A percentile compares a stretch with the other conserved stretches of the same genome.
Conservation (phyloP, 2,329 filamentous ascomycete species). For the Penicillium freii region DNA sequence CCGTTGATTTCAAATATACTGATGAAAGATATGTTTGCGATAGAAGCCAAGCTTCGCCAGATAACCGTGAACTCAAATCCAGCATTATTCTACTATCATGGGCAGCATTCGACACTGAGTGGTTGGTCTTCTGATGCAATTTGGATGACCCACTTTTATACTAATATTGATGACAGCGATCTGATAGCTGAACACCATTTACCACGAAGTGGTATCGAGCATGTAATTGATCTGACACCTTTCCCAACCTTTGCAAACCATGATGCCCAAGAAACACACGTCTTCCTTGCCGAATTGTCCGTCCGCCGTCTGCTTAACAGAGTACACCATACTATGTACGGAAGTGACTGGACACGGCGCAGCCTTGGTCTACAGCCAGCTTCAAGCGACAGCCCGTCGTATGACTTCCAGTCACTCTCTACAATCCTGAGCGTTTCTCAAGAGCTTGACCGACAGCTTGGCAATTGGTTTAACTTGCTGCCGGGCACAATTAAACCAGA, state of each 20-base stretch:
- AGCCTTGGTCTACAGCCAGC: constrained; percentile 6
- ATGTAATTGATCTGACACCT: constrained; percentile 8
- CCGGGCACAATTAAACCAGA: constrained; percentile 5
- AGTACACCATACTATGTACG: constrained; percentile 8
- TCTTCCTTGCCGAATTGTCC: constrained; percentile 5
- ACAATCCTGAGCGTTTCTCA: constrained; percentile 5
- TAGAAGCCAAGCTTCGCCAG: constrained; percentile 7
- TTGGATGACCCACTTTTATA: not conserved
- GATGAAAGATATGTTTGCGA: not conserved
- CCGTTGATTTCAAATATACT: not conserved
- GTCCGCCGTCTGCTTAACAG: constrained; percentile 4
- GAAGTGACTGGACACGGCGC: constrained; percentile 5
- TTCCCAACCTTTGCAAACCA: constrained; percentile 1
- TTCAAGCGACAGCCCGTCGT: constrained; percentile 5
- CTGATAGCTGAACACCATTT: constrained; percentile 6
- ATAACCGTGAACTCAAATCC: constrained; percentile 2
- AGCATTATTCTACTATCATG: constrained; percentile 5
- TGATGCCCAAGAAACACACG: constrained; percentile 3
- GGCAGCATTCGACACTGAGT: constrained; percentile 7
- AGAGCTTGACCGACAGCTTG: constrained; percentile 3
- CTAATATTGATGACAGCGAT: not conserved
- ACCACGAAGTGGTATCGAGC: constrained; percentile 8
- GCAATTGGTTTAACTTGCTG: constrained; percentile 1
- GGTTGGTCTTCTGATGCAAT: not conserved
- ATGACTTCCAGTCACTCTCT: constrained; percentile 8